Evolutionary conservation across 2,329 filamentous ascomycete genomes (phyloP), one percentile per base, ranked within the genome.

Genomic region (Mollisiaceae sp.): DNA sequence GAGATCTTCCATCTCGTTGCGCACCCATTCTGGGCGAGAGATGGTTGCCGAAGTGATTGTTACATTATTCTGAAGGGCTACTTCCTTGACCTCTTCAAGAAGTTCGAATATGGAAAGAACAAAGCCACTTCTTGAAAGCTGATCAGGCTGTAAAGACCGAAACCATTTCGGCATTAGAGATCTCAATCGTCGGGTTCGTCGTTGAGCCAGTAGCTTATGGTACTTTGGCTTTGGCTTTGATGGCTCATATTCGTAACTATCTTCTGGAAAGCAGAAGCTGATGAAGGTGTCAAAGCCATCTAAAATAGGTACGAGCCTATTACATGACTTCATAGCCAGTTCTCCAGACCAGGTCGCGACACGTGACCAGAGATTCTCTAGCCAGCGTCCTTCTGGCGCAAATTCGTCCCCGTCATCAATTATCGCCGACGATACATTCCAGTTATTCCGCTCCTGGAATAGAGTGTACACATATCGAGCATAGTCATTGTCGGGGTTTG

Each of bases 41-140:
- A 69, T 59, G 1, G 52, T 47, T 18, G 68, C 68, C 2, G 67
- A 69, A 18, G 58, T 66, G 59, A 70, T 70, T 12, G 62, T 64
- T 20, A 70, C 63, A 50, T 67, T 68, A 27, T 68, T 60, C n/a
- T 36, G 38, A 2, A 59, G 12, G 12, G 60, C 20, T 2, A 14
- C 22, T 8, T 14, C 8, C 50, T 70, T 70, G 55, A 70, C 15
- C 2, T 64, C 47, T 58, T 62, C 66, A 1, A 70, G 54, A 32
- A 70, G 24, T 8, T 70, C 62, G 6, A 66, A 24, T 22, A 67
- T 36, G 4, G 58, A 57, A 6, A 61, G 8, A 22, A 70, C 47
- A 38, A 70, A 63, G 20, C 62, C 24, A 32, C 54, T 57, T 57
- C 56, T 65, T 6, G 60, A 65, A 5, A 65, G 47, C 22, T 32